phyloP scores from a whole-genome alignment of 192 early-diverging fungal genomes.

The Oehlia diaphana region DNA sequence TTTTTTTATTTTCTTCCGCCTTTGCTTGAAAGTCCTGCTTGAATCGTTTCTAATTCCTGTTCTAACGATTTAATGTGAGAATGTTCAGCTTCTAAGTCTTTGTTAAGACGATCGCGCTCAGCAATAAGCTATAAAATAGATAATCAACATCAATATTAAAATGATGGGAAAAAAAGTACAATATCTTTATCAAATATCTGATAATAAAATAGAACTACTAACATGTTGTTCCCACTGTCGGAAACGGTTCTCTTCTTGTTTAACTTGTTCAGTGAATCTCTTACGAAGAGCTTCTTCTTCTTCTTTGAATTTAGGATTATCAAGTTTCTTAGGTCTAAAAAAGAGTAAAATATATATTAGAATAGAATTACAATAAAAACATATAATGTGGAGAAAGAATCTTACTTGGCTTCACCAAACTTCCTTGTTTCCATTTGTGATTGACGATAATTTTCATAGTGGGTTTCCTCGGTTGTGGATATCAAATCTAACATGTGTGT shows the following conservation, averaged over 20 bases:
- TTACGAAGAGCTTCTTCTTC: constrained; percentile 95
- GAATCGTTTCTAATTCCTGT: constrained; percentile 67
- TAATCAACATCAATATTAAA: neutral
- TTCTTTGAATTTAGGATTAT: constrained; percentile 96
- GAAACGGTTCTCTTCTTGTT: constrained; percentile 96
- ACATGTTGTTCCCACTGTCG: constrained; percentile 95
- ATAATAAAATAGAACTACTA: constrained; percentile 27
- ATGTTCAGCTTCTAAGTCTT: constrained; percentile 96
- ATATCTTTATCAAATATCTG: too few species aligned
- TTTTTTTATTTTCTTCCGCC: constrained; percentile 29
- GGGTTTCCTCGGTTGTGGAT: constrained; percentile 86
- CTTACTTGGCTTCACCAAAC: constrained; percentile 80
- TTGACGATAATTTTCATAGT: constrained; percentile 94
- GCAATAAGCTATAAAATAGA: constrained; percentile 70
- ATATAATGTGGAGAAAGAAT: neutral
- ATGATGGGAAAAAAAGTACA: neutral
- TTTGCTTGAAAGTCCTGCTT: constrained; percentile 41
- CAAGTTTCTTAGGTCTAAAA: constrained; percentile 66
- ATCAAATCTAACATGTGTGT: constrained; percentile 98
- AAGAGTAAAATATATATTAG: neutral
- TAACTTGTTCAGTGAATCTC: constrained; percentile 97
- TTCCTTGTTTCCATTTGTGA: constrained; percentile 87
- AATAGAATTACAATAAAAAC: too few species aligned
- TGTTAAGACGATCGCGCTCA: constrained; percentile 98
- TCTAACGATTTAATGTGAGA: constrained; percentile 91